Evolutionary conservation across 495 filamentous ascomycete species (phyloP).

Genomic region (Penicillium malachiteum): DNA sequence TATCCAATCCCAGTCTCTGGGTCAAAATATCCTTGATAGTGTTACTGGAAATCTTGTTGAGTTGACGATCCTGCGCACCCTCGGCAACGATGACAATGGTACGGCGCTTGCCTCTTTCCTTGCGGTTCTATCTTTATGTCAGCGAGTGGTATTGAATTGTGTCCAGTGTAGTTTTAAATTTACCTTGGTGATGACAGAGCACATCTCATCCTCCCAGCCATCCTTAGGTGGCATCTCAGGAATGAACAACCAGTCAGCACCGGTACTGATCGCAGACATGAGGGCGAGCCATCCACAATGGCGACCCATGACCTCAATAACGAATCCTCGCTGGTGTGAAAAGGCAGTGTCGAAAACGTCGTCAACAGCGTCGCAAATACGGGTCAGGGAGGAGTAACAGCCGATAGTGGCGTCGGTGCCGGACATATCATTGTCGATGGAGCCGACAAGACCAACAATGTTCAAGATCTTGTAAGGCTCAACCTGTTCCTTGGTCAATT

Average conservation of each 20-base stretch:
- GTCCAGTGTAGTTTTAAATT: slow-evolving; percentile 11
- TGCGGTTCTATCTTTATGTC: slow-evolving; percentile 65
- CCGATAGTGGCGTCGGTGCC: slow-evolving; percentile 98
- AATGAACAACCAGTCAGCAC: slow-evolving; percentile 95
- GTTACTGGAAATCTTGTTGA: slow-evolving; percentile 76
- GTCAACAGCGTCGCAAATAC: slow-evolving; percentile 93
- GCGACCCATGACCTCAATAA: slow-evolving; percentile 99
- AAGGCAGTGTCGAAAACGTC: slow-evolving; percentile 95
- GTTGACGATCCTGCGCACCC: slow-evolving; percentile 81
- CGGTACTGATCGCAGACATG: slow-evolving; percentile 93
- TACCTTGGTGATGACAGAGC: slow-evolving; percentile 72
- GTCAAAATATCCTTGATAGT: slow-evolving; percentile 87
- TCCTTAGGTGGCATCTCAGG: slow-evolving; percentile 89
- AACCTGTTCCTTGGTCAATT: slow-evolving; percentile 68
- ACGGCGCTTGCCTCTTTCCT: slow-evolving; percentile 82
- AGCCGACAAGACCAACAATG: slow-evolving; percentile 94
- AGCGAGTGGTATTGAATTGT: not conserved
- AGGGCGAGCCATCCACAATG: slow-evolving; percentile 98
- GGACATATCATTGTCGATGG: slow-evolving; percentile 98
- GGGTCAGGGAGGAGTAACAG: slow-evolving; percentile 85
- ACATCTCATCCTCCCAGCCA: slow-evolving; percentile 92
- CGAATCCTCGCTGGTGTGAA: slow-evolving; percentile 96
- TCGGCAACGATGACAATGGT: slow-evolving; percentile 98
- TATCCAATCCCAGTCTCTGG: slow-evolving; percentile 78
- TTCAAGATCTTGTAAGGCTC: slow-evolving; percentile 78